These are phyloP conservation scores for Lenwebbia sp. DNA, from an alignment of 345 rosid species.

Conservation along the genomic window DNA sequence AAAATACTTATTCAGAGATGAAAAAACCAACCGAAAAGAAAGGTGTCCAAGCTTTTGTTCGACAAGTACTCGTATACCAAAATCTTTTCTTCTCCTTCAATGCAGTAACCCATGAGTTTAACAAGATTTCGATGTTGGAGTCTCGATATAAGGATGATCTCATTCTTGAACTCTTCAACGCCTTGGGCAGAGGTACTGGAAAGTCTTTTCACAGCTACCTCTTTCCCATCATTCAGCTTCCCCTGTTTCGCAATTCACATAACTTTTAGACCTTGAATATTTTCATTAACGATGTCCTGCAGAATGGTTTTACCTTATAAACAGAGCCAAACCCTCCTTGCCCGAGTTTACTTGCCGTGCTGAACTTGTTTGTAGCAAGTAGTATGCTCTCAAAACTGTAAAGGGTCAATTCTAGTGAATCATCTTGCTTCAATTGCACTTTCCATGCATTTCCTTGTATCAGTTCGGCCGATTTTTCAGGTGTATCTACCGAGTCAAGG, in stretches of 20 bases:
- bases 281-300: not conserved
- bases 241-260: not conserved
- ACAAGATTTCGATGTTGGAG: constrained; percentile 29
- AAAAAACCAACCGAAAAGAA: too few species aligned
- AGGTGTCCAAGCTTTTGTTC: not conserved
- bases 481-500: not conserved
- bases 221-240: not conserved
- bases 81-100: constrained; percentile 43
- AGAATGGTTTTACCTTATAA: not conserved
- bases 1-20: too few species aligned
- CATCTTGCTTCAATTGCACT: not conserved
- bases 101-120: constrained; percentile 47
- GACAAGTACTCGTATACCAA: constrained; percentile 39
- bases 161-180: not conserved
- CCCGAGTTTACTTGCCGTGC: not conserved
- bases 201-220: not conserved
- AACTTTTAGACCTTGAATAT: constrained; percentile 1
- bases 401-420: not conserved
- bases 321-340: constrained; percentile 3
- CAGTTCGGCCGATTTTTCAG: not conserved
- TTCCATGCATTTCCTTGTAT: not conserved
- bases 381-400: not conserved
- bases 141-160: not conserved
- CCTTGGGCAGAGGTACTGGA: not conserved
- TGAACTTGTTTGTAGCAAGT: not conserved